These are phyloP conservation scores for Boletellus deceptivus DNA, from an alignment of 1,284 basidiomycete genomes.

Conservation along the genomic window DNA sequence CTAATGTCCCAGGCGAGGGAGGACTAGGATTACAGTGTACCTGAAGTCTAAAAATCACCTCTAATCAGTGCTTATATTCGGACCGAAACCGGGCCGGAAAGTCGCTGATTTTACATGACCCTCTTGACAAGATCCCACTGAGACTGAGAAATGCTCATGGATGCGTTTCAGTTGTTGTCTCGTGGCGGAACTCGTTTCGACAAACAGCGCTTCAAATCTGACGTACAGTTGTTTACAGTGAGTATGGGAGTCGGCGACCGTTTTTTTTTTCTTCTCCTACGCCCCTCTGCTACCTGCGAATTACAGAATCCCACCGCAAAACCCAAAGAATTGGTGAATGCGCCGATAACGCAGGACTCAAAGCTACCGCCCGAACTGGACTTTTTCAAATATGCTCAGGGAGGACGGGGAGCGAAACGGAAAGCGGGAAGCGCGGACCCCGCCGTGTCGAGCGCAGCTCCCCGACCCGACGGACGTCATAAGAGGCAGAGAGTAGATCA, in stretches of 20 bases:
- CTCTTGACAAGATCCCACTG: neutral
- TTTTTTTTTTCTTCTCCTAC: conserved; percentile 14
- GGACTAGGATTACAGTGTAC: no score
- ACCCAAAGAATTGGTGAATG: conserved; percentile 14
- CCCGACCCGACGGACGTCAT: conserved; percentile 22
- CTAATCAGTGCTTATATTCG: neutral
- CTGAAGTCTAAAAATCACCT: neutral
- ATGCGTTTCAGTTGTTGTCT: conserved; percentile 76
- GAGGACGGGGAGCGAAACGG: conserved; percentile 46
- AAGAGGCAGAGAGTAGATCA: conserved; percentile 40
- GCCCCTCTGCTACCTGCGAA: conserved; percentile 4
- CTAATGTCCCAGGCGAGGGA: neutral
- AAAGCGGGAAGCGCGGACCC: conserved; percentile 32
- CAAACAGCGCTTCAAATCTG: conserved; percentile 71
- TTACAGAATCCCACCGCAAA: conserved; percentile 28
- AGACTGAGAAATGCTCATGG: conserved; percentile 40
- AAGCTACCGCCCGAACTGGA: conserved; percentile 79
- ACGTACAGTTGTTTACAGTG: conserved; percentile 75
- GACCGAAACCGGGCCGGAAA: conserved; percentile 9
- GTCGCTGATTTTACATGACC: conserved; percentile 6
- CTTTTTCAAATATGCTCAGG: conserved; percentile 83
- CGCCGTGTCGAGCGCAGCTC: conserved; percentile 11
- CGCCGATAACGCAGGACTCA: conserved; percentile 30
- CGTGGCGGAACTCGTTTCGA: conserved; percentile 77
- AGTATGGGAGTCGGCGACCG: neutral